A percentile compares a stretch with the other conserved stretches of the same genome.
Conservation (phyloP, 2,329 filamentous ascomycete genomes). For the Sclerotiophoma versabilis region DNA sequence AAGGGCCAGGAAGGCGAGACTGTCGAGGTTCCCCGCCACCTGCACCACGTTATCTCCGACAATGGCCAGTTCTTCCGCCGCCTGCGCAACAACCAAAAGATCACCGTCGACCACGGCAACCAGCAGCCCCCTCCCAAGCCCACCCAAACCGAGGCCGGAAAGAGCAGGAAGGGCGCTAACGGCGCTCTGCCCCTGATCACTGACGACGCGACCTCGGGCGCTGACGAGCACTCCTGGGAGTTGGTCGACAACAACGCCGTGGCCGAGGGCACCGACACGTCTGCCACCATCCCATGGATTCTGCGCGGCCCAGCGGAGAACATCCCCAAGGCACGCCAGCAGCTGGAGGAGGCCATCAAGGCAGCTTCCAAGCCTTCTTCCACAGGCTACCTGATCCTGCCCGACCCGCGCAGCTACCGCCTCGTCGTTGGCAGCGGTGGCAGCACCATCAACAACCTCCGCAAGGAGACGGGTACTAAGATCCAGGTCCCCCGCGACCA, state of each 20-base stretch:
- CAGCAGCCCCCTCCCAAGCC: conserved; percentile 77
- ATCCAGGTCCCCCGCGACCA: conserved; percentile 92
- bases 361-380: conserved; percentile 73
- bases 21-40: conserved; percentile 78
- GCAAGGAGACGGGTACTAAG: conserved; percentile 89
- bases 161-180: conserved; percentile 61
- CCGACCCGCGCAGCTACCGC: conserved; percentile 86
- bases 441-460: conserved; percentile 89
- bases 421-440: conserved; percentile 89
- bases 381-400: conserved; percentile 86
- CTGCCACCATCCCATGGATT: conserved; percentile 81
- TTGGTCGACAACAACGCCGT: conserved; percentile 69
- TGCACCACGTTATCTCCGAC: conserved; percentile 86
- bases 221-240: conserved; percentile 82
- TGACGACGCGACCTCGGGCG: conserved; percentile 67
- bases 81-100: conserved; percentile 82
- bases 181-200: conserved; percentile 88
- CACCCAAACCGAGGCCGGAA: conserved; percentile 56
- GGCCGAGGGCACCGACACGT: conserved; percentile 60
- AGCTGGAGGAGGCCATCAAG: conserved; percentile 75
- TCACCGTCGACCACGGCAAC: conserved; percentile 90
- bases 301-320: conserved; percentile 80
- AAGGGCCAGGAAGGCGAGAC: conserved; percentile 91
- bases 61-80: conserved; percentile 94
- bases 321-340: conserved; percentile 79